Conservation (phyloP, 768 basidiomycete species). For the Rhodotorula graminis region DNA sequence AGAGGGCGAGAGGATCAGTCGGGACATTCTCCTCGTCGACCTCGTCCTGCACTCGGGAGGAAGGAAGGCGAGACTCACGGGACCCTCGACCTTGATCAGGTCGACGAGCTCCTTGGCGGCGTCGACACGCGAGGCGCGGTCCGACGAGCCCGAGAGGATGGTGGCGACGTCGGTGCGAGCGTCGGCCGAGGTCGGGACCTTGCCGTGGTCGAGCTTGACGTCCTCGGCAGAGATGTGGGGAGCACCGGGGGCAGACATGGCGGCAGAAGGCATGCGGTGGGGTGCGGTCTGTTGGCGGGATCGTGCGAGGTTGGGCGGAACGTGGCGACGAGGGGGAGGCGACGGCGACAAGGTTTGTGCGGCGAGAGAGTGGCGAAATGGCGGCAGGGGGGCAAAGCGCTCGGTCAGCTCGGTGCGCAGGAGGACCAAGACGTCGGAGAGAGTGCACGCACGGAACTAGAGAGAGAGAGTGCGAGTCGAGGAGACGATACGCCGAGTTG, state of each 20-base stretch:
- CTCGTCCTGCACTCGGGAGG: not conserved
- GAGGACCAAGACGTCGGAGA: fast-evolving
- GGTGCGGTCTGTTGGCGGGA: not conserved
- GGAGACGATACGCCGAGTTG: not conserved
- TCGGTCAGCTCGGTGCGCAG: not conserved
- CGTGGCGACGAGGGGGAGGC: not conserved
- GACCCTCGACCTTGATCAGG: slow-evolving; percentile 38
- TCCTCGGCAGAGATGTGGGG: slow-evolving; percentile 32
- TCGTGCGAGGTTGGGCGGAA: not conserved
- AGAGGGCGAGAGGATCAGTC: not conserved
- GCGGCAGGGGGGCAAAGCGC: no score
- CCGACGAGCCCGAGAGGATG: slow-evolving; percentile 35
- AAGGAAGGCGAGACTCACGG: not conserved
- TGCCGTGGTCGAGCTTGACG: slow-evolving; percentile 30
- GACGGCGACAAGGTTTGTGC: not conserved
- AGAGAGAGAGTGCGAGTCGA: not conserved
- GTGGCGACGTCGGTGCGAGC: slow-evolving; percentile 41
- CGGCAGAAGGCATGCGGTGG: not conserved
- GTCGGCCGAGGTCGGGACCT: slow-evolving; percentile 17
- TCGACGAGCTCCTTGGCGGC: slow-evolving; percentile 42
- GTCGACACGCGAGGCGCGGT: slow-evolving; percentile 35
- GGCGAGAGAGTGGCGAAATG: no score
- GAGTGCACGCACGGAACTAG: not conserved
- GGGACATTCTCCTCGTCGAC: no score
- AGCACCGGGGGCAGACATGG: slow-evolving; percentile 30